Evolutionary conservation across 2,329 filamentous ascomycete species (phyloP), one percentile per base, ranked within the genome.

Genomic region (Ophiostoma ips): DNA sequence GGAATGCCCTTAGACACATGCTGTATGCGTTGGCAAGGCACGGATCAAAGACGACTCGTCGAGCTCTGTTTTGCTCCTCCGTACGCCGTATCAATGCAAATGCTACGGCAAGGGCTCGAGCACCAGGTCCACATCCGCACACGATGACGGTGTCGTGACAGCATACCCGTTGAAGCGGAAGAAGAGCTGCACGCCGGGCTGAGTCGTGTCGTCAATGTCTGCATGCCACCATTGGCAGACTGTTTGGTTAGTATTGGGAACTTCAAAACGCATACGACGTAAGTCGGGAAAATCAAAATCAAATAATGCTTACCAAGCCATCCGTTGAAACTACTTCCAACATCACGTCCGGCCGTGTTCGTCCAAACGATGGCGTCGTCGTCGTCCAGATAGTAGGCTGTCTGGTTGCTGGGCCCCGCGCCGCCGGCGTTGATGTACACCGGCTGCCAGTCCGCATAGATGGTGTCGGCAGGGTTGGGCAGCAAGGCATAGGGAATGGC

Each of bases 81-180:
- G 24, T 28, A 28, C 24, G 4, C 24, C 24, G 24, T 28, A 28
- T 28, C 24, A 8, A 28, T 28, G 24, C 24, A 5, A 28, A n/a
- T n/a, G 5, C 24, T 28, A 28, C 24, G 24, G 24, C 24, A 28
- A 28, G 24, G 4, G 24, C 24, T 28, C 24, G 5, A 28, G 46
- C 24, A 51, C 43, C 15, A 53, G 46, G 15, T 53, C 36, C 2
- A 53, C 49, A 24, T 49, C 46, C 3, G 49, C 52, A 47, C 52
- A 53, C 3, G 46, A 31, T 2, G 28, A 15, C 16, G 47, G 46
- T 1, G 28, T 16, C n/a, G 24, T 28, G 24, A 15, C 24, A 5
- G 13, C 45, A 8, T 8, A 18, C 18, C 24, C 24, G 24, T 38
- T 35, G 15, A 34, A 8, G 12, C 46, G 34, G 46, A 49, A 51